phyloP scores from a whole-genome alignment of 2,329 filamentous ascomycete genomes.

The Scedosporium minutisporum region DNA sequence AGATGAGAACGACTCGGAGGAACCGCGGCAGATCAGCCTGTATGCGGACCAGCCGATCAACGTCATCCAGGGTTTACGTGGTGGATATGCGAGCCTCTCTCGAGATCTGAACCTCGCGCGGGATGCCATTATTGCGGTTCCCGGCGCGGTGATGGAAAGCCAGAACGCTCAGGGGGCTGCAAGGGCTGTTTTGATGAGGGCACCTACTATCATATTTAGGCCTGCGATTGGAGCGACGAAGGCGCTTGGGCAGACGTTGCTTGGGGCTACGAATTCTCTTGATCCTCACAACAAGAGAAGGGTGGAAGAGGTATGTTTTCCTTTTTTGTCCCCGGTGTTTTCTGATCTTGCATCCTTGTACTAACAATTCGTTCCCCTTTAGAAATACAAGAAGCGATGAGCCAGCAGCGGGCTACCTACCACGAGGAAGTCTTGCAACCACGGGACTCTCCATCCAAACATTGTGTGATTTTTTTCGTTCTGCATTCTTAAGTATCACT shows the following conservation, averaged over 20 bases:
- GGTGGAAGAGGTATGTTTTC: slow-evolving; percentile 75
- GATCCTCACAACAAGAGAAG: slow-evolving; percentile 73
- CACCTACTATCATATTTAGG: slow-evolving; percentile 86
- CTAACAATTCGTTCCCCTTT: slow-evolving; percentile 9
- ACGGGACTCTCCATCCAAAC: background rate
- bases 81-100: slow-evolving; percentile 72
- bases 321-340: background rate
- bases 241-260: slow-evolving; percentile 76
- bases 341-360: background rate
- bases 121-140: slow-evolving; percentile 91
- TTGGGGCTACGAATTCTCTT: slow-evolving; percentile 86
- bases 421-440: background rate
- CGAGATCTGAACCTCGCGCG: slow-evolving; percentile 78
- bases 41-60: slow-evolving; percentile 93
- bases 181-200: slow-evolving; percentile 65
- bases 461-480: background rate
- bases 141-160: slow-evolving; percentile 82
- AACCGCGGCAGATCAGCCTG: slow-evolving; percentile 67
- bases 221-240: slow-evolving; percentile 86
- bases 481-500: slow-evolving; percentile 3
- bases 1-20: slow-evolving; percentile 55
- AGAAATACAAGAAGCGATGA: slow-evolving; percentile 42
- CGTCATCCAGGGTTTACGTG: slow-evolving; percentile 74
- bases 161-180: slow-evolving; percentile 72
- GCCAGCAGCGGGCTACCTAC: background rate